Conservation (phyloP, 441 rosid species). For the Aleurites moluccanus region DNA sequence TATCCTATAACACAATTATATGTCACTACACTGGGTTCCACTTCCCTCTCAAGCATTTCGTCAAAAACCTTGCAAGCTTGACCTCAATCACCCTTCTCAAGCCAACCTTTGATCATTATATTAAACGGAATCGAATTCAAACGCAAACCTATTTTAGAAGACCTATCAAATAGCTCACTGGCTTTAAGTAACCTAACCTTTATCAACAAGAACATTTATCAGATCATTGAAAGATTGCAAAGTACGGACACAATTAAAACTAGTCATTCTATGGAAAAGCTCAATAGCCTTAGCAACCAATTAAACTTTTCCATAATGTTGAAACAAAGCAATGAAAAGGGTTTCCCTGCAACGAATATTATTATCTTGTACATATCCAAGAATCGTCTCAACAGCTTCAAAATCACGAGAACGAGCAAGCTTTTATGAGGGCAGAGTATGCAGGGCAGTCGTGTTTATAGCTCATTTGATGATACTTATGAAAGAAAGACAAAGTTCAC, state of each 20-base stretch:
- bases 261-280: slow-evolving; percentile 45
- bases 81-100: slow-evolving; percentile 42
- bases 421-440: slow-evolving; percentile 67
- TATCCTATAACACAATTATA: slow-evolving; percentile 71
- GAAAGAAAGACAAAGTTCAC: slow-evolving; percentile 68
- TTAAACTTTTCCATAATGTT: slow-evolving; percentile 62
- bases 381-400: slow-evolving; percentile 57
- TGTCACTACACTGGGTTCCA: slow-evolving; percentile 68
- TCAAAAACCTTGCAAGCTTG: slow-evolving; percentile 62
- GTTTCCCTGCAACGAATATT: slow-evolving; percentile 59
- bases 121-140: slow-evolving; percentile 69
- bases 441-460: slow-evolving; percentile 75
- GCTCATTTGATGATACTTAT: slow-evolving; percentile 53
- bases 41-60: slow-evolving; percentile 75
- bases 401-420: slow-evolving; percentile 62
- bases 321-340: slow-evolving; percentile 65
- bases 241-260: slow-evolving; percentile 63
- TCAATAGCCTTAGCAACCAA: slow-evolving; percentile 53
- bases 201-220: slow-evolving; percentile 65
- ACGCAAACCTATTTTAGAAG: slow-evolving; percentile 51
- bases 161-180: slow-evolving; percentile 41
- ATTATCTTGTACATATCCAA: slow-evolving; percentile 36
- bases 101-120: slow-evolving; percentile 66
- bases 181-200: slow-evolving; percentile 50
- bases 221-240: slow-evolving; percentile 59